Evolutionary conservation across 2,329 filamentous ascomycete genomes (phyloP).

Genomic region (Neofusicoccum laricinum): DNA sequence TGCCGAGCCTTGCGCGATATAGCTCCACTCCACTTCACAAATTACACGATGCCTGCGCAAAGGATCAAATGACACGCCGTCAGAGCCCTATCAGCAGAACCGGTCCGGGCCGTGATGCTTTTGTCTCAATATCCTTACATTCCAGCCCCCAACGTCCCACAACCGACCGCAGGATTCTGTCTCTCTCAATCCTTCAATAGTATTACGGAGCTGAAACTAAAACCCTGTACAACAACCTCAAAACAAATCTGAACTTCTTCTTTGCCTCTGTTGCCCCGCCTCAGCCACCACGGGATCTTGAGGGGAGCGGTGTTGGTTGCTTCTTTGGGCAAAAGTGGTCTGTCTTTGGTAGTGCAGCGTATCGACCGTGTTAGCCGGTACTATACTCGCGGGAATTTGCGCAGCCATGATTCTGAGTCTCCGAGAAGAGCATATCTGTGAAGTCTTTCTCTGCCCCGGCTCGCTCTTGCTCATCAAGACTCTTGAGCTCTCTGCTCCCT

Average conservation of each 20-base stretch:
- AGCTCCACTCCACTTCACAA: neutral
- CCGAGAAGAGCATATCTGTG: too few relatives aligned
- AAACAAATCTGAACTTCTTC: too few relatives aligned
- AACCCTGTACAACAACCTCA: too few relatives aligned
- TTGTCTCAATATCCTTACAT: neutral
- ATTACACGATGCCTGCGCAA: neutral
- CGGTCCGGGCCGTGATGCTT: neutral
- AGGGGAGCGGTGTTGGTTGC: too few relatives aligned
- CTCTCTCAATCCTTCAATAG: neutral
- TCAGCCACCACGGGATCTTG: too few relatives aligned
- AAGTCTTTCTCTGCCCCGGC: neutral
- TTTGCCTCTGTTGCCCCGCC: too few relatives aligned
- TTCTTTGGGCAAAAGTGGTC: too few relatives aligned
- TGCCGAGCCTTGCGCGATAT: neutral
- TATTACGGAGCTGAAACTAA: neutral
- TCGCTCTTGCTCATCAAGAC: neutral
- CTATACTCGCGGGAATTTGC: too few relatives aligned
- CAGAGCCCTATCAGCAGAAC: neutral
- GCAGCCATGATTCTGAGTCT: too few relatives aligned
- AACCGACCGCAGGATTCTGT: neutral
- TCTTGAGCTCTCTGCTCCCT: neutral
- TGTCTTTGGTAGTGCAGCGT: too few relatives aligned
- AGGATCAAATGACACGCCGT: neutral
- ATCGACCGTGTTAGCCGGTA: too few relatives aligned
- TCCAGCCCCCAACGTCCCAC: neutral